Base-by-base conservation (phyloP, 1,284 basidiomycete genomes). In the Phenoliferia sp. region DNA sequence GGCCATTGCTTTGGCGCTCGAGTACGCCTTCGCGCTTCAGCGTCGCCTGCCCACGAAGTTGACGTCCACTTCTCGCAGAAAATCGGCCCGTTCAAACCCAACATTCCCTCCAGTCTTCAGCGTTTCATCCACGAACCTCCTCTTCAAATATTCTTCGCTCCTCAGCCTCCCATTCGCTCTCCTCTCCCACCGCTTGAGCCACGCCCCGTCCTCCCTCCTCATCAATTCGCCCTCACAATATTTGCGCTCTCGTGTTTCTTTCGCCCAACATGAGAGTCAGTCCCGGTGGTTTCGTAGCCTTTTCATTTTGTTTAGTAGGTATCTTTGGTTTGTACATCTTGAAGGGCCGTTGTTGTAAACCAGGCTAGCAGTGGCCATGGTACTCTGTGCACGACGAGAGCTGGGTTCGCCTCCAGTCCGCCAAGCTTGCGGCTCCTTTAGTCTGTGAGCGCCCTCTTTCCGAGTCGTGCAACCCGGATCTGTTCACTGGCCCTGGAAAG, bases 311-410 rank as follows among this genome's bases (percentile, higher is more conserved):
- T 89, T 89, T 75, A 94, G 91, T 35, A 83, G 89, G 69, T 93
- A 95, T 76, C 89, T 96, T 88, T 96, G 92, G 92, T 86, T 90
- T 57, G 94, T 94, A 72, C 86, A 90, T 71, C 88, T 91, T 83
- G 80, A 67, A 6, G 32, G 64, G 7, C 28, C 62, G 16, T 39
- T 48, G 10, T 28, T 15, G 50, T 48, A 48, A 63, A 12, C 31
- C 22, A 2, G 7, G 29, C 10, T 9, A 26, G n/a, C 28, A n/a
- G 22, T n/a, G 52, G 15, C 39, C 39, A 15, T 12, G 15, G 12
- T 44, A 12, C 15, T 44, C 39, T 12, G 15, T 15, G 12, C 22
- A 22, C 7, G 48, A 22, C 48, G 6, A 52, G 48, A 52, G 15
- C 39, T 44, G 39, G 39, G n/a, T n/a, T n/a, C n/a, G n/a, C n/a